phyloP scores from a whole-genome alignment of 176 grass and related monocot species.

The Rhynchospora pubera region DNA sequence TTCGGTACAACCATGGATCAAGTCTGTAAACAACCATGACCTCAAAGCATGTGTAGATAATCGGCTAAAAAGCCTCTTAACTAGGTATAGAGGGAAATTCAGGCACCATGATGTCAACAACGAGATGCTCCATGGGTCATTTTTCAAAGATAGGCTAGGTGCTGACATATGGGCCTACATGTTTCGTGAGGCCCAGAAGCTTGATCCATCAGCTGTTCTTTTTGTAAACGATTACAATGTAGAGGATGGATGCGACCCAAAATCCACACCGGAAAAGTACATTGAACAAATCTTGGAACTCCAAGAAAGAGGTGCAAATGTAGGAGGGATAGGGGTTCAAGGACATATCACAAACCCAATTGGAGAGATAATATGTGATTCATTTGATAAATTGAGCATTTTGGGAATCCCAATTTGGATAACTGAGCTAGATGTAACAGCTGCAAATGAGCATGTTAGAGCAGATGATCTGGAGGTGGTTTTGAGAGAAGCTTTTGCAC shows the following conservation, averaged over 20 bases:
- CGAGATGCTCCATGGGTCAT: conserved; percentile 98
- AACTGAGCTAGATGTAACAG: conserved; percentile 76
- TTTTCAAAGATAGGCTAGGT: conserved; percentile 84
- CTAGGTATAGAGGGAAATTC: conserved; percentile 80
- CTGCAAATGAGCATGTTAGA: conserved; percentile 72
- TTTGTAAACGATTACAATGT: conserved; percentile 98
- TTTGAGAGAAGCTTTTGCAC: conserved; percentile 70
- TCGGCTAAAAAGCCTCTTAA: conserved; percentile 54
- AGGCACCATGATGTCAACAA: conserved; percentile 97
- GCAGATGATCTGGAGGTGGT: conserved; percentile 92
- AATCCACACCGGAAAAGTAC: conserved; percentile 73
- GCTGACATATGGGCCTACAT: conserved; percentile 88
- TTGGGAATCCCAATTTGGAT: conserved; percentile 88
- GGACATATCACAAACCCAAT: conserved; percentile 84
- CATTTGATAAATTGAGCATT: conserved; percentile 76
- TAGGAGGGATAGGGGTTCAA: conserved; percentile 91
- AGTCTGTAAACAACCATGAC: conserved; percentile 57
- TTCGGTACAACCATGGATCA: conserved; percentile 67
- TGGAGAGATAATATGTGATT: conserved; percentile 85
- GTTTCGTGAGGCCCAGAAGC: conserved; percentile 80
- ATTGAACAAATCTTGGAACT: conserved; percentile 81
- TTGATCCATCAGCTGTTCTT: conserved; percentile 76
- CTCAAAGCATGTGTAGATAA: conserved; percentile 66
- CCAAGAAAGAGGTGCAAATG: conserved; percentile 68
- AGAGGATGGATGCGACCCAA: conserved; percentile 83